Evolutionary conservation across 2,329 filamentous ascomycete species (phyloP).

Genomic region (Fonsecaea multimorphosa): DNA sequence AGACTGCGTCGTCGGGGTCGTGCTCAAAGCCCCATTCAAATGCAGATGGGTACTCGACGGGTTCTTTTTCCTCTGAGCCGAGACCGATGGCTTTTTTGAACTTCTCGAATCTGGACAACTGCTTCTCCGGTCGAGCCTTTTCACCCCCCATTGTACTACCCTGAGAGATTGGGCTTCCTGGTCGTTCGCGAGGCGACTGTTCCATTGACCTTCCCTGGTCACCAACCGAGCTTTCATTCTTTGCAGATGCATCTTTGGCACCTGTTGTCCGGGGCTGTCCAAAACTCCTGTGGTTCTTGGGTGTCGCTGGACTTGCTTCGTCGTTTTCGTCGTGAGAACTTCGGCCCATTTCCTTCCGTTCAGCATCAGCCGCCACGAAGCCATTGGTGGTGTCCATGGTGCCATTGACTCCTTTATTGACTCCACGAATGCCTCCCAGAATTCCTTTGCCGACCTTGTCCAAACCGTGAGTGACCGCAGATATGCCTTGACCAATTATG

Average conservation of each 20-base stretch:
- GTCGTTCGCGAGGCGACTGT: constrained; percentile 4
- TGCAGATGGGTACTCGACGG: constrained; percentile 64
- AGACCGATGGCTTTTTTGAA: constrained; percentile 35
- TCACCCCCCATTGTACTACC: constrained; percentile 35
- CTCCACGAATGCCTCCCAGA: constrained; percentile 51
- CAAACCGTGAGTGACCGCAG: constrained; percentile 58
- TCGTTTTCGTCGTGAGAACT: constrained; percentile 21
- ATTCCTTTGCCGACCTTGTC: constrained; percentile 54
- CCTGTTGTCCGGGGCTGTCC: constrained; percentile 17
- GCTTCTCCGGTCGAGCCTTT: constrained; percentile 26
- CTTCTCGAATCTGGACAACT: constrained; percentile 31
- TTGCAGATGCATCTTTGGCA: constrained; percentile 28
- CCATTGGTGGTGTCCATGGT: constrained; percentile 46
- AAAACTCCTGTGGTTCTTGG: constrained; percentile 13
- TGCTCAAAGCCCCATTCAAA: constrained; percentile 68
- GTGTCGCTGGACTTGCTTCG: neutral
- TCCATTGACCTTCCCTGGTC: constrained; percentile 20
- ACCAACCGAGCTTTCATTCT: neutral
- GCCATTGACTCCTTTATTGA: constrained; percentile 47
- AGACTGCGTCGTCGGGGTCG: constrained; percentile 70
- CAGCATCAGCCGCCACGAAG: constrained; percentile 38
- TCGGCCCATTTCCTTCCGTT: constrained; percentile 13
- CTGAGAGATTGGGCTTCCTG: constrained; percentile 32
- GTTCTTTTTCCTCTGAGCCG: constrained; percentile 35
- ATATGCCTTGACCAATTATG: constrained; percentile 57